Base-by-base conservation (phyloP, 495 filamentous ascomycete genomes). In the Aspergillus indologenus region DNA sequence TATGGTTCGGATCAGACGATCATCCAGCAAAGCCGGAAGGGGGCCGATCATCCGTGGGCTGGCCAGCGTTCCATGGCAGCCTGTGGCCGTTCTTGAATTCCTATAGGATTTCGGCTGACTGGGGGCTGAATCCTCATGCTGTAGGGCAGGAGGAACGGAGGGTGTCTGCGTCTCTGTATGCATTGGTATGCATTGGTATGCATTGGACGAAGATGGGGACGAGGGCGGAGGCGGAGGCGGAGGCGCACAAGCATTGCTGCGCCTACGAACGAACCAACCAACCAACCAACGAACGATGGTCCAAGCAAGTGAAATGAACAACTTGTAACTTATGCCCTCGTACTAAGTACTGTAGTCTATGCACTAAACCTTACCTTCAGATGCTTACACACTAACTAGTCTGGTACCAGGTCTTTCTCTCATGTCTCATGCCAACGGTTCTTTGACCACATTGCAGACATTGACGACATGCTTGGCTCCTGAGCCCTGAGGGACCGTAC, bases 71-170 rank as follows among this genome's bases (percentile, higher is more conserved):
- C 12, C 34, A 40, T 40, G 34, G 34, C 34, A 51, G 48, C 17
- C 7, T 18, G 24, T 24, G 26, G 9, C 20, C 11, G 23, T 22
- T 12, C n/a, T 50, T 29, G 22, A 4, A 29, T n/a, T 21, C 47
- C 22, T 23, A 4, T 31, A 18, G 48, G 48, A 51, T 29, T 29
- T 3, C 18, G 3, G 48, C 48, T 51, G 48, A 51, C 48, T 51
- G 48, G 48, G 48, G 48, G 48, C 48, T 51, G 48, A 31, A 51
- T 51, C 48, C 48, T 51, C 17, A 29, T 40, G 34, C 12, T 40
- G 34, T 40, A 40, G 12, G 34, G 34, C 34, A 40, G 12, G 34
- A 40, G 34, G 34, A 15, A 7, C 2, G 12, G 34, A 40, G 34
- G 34, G 12, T 40, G 34, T 6, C 34, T 40, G 9, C 9, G 26